A percentile compares a stretch with the other conserved stretches of the same genome.
Evolutionary conservation across 495 filamentous ascomycete species (phyloP).

Genomic region (Rusavskia elegans): DNA sequence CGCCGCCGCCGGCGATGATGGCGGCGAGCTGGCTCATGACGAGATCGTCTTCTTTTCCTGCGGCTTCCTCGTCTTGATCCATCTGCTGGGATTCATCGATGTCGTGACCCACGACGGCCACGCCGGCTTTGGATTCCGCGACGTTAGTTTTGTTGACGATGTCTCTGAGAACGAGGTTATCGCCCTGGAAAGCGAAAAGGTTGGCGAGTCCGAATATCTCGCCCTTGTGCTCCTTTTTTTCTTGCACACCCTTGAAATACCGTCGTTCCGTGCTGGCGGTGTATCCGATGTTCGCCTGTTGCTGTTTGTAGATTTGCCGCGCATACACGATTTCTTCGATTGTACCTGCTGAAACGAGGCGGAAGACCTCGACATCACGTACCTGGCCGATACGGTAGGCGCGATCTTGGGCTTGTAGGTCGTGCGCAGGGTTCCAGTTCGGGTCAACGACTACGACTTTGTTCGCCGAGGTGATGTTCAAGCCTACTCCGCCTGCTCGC

Average conservation of each 20-base stretch:
- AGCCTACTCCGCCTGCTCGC: conserved; percentile 72
- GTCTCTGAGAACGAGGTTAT: conserved; percentile 68
- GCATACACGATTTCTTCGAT: conserved; percentile 98
- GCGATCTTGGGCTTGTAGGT: conserved; percentile 91
- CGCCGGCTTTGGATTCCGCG: conserved; percentile 77
- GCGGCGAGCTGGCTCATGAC: conserved; percentile 67
- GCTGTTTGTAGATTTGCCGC: conserved; percentile 95
- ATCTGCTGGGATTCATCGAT: conserved; percentile 22
- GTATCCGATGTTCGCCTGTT: conserved; percentile 96
- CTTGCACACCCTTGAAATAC: conserved; percentile 91
- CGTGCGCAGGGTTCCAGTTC: conserved; percentile 91
- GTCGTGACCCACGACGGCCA: conserved; percentile 61
- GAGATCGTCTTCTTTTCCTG: conserved; percentile 30
- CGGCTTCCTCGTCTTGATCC: conserved; percentile 12
- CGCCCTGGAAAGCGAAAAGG: conserved; percentile 67
- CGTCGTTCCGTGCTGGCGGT: conserved; percentile 80
- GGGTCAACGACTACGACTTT: conserved; percentile 97
- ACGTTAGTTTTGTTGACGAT: conserved; percentile 98
- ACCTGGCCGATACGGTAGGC: conserved; percentile 92
- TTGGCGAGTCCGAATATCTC: conserved; percentile 89
- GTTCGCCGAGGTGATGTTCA: conserved; percentile 96
- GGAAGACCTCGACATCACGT: conserved; percentile 90
- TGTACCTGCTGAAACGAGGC: conserved; percentile 81
- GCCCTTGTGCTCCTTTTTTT: conserved; percentile 63
- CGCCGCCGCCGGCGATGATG: conserved; percentile 41